phyloP scores from a whole-genome alignment of 2,329 filamentous ascomycete species.

The Botrytis aclada region DNA sequence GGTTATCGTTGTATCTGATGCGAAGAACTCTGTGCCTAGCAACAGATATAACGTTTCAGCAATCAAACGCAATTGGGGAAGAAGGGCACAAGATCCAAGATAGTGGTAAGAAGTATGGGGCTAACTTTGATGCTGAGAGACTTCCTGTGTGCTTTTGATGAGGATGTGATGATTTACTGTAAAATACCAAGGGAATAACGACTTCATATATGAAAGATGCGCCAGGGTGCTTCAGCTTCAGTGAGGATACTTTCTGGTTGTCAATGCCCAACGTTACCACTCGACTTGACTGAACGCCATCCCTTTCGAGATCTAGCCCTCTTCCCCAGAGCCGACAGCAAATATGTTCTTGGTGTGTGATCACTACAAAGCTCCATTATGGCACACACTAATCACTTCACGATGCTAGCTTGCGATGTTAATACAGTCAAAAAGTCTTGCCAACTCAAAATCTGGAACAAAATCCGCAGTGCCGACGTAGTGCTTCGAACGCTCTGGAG shows the following conservation, averaged over 20 bases:
- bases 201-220: constrained; percentile 8
- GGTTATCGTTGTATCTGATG: background rate
- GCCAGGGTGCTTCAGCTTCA: background rate
- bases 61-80: background rate
- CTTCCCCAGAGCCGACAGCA: background rate
- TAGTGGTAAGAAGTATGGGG: background rate
- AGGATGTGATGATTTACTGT: background rate
- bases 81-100: background rate
- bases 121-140: background rate
- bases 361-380: constrained; percentile 11
- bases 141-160: constrained; percentile 1
- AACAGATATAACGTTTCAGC: background rate
- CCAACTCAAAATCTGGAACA: constrained; percentile 16
- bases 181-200: background rate
- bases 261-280: background rate
- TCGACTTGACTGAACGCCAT: background rate
- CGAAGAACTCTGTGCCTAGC: background rate
- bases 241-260: background rate
- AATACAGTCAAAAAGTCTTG: background rate
- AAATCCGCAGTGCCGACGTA: background rate
- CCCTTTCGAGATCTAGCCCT: background rate
- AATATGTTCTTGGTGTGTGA: background rate
- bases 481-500: constrained; percentile 12
- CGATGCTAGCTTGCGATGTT: background rate
- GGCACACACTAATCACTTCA: constrained; percentile 1